These are phyloP conservation scores for Populus hybrid DNA, from an alignment of 441 rosid species.

Conservation along the genomic window DNA sequence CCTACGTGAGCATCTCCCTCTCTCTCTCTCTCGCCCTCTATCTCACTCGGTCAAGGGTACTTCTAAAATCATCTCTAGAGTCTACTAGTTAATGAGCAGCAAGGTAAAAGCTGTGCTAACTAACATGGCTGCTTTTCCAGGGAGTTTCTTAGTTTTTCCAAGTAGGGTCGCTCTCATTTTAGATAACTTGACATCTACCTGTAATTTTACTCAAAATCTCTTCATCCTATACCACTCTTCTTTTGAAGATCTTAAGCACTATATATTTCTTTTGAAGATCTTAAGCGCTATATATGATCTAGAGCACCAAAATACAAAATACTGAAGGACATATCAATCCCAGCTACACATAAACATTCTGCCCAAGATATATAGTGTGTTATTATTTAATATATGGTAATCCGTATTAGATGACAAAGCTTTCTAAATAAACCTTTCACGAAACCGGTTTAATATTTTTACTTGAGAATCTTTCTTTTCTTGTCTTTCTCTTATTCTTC, in stretches of 20 bases:
- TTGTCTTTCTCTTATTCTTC: background rate
- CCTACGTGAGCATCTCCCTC: slow-evolving; percentile 49
- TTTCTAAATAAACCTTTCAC: background rate
- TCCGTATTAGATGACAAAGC: background rate
- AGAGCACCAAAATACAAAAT: background rate
- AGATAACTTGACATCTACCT: background rate
- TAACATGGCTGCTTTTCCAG: background rate
- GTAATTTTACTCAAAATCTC: background rate
- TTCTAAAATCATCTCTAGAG: background rate
- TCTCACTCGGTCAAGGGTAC: background rate
- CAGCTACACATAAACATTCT: background rate
- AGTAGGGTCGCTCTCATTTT: background rate
- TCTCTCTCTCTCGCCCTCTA: background rate
- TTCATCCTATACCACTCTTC: background rate
- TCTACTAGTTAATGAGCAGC: background rate
- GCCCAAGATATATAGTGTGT: background rate
- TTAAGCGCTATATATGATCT: background rate
- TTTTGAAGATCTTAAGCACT: background rate
- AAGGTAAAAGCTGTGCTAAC: background rate
- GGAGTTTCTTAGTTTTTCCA: background rate
- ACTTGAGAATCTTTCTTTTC: background rate
- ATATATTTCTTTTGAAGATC: background rate
- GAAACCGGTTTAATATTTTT: background rate
- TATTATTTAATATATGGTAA: background rate
- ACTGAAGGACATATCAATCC: background rate